Base-by-base conservation (phyloP, 2,329 filamentous ascomycete species). In the Neospermospora avenae region DNA sequence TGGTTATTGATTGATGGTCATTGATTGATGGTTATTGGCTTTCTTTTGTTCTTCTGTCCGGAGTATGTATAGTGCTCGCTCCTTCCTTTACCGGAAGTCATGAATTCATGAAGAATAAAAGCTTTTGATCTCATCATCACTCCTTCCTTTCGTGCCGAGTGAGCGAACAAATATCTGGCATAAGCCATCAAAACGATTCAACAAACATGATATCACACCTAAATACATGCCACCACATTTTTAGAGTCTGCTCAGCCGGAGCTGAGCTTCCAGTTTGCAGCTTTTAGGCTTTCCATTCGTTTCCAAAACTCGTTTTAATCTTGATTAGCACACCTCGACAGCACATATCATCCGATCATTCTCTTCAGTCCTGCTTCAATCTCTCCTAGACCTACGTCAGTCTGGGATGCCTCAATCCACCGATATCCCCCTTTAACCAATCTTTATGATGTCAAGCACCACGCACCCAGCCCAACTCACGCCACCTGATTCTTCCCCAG, bases 31-130 rank as follows among this genome's bases (percentile, higher is more conserved):
- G 44, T 59, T 52, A 10, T 31, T 31, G 28, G 28, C 28, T 31
- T 31, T 31, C 5, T 31, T 31, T 3, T 5, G 5, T 5, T 10
- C 28, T 20, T 42, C n/a, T n/a, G n/a, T n/a, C n/a, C 39, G 11
- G 51, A 62, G 57, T 59, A 55, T 20, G 39, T 34, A 56, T 55
- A 13, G 51, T 28, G 24, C 24, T 55, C 2, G 58, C 28, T 10
- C 59, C 42, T 62, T 61, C 61, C 53, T 53, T 18, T n/a, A n/a
- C 22, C 7, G 20, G 20, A 18, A 24, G 4, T 42, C 7, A 6
- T 20, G 53, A 14, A 31, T 45, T 39, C 4, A 35, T 35, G 25
- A 45, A 45, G 25, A 45, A 45, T 45, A 45, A 55, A 55, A 45
- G n/a, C 24, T 31, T 22, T 37, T 55, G 37, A 34, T 22, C 45